phyloP scores from a whole-genome alignment of 495 filamentous ascomycete species.

The Rhypophila decipiens region DNA sequence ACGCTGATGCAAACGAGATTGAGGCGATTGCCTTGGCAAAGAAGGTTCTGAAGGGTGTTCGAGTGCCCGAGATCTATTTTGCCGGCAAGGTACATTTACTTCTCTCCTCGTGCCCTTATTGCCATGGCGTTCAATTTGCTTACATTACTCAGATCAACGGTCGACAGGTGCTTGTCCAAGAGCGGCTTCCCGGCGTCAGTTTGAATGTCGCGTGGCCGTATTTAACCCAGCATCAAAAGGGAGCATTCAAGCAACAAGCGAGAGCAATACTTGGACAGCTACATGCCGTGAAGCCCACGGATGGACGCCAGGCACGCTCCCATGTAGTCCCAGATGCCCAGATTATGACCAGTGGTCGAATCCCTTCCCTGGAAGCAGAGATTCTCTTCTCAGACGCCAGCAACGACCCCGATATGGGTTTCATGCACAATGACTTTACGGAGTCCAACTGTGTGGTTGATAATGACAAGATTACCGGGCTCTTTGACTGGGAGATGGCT shows the following conservation, averaged over 20 bases:
- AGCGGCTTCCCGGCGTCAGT: constrained; percentile 37
- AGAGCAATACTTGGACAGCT: constrained; percentile 43
- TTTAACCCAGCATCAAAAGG: constrained; percentile 30
- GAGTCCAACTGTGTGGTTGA: constrained; percentile 37
- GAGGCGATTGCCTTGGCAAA: constrained; percentile 30
- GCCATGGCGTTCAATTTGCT: constrained; percentile 7
- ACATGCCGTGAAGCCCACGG: constrained; percentile 15
- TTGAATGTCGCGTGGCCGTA: constrained; percentile 41
- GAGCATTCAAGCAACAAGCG: constrained; percentile 37
- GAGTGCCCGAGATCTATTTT: constrained; percentile 38
- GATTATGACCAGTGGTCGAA: constrained; percentile 27
- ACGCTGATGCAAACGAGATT: constrained; percentile 37
- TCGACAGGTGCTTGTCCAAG: constrained; percentile 34
- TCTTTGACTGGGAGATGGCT: constrained; percentile 45
- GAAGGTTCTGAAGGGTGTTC: constrained; percentile 20
- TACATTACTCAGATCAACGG: constrained; percentile 28
- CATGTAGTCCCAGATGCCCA: constrained; percentile 33
- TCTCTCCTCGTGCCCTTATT: constrained; percentile 1
- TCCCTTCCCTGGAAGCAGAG: constrained; percentile 22
- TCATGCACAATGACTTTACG: constrained; percentile 41
- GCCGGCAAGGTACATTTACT: constrained; percentile 27
- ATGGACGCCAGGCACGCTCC: constrained; percentile 14
- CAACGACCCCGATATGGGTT: constrained; percentile 25
- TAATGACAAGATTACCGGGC: constrained; percentile 34
- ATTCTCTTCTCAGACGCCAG: constrained; percentile 27